Evolutionary conservation across 73 alveolate genomes (phyloP), one percentile per base, ranked within the genome.

Genomic region (Uronychia binucleata): DNA sequence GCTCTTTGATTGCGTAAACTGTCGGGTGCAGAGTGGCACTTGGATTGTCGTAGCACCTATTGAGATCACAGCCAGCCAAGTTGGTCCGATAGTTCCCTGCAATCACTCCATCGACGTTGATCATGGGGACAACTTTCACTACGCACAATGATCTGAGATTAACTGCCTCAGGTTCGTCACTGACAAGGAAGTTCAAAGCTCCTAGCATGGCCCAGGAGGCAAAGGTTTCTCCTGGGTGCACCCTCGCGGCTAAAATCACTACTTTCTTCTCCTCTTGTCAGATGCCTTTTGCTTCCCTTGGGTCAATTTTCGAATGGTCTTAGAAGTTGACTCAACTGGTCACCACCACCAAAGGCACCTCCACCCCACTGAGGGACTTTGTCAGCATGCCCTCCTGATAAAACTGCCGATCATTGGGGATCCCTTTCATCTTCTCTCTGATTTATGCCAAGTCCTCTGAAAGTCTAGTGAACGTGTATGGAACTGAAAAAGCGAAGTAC

Each of bases 211-310:
- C 93, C 91, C 89, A 97, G 30, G 98, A 91, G 26, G 98, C 90
- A 33, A 88, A 91, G 19, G 98, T 86, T 84, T 97, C 99, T 34
- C 99, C 98, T 57, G 99, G 98, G 92, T 97, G 98, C 0, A 93
- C 97, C 58, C 99, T 84, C 0, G 97, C 91, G 0, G 96, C 79
- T 25, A 96, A 27, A 27, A 95, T 87, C 19, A 93, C 74, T 78
- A 93, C 67, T 19, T 46, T 46, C 19, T 46, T 46, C 19, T 46
- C 67, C 19, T 19, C 67, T 11, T 46, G 67, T 19, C n/a, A 19
- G n/a, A 46, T 46, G 5, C 5, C 19, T 46, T 19, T 46, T 11
- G 5, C 67, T 19, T 46, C 67, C 5, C 19, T 46, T 19, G 5
- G n/a, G 19, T 46, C 67, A 11, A 46, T 46, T 19, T 46, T 46